These are phyloP conservation scores for Suhomyces sp. DNA, from an alignment of 805 yeast genomes.

Conservation along the genomic window DNA sequence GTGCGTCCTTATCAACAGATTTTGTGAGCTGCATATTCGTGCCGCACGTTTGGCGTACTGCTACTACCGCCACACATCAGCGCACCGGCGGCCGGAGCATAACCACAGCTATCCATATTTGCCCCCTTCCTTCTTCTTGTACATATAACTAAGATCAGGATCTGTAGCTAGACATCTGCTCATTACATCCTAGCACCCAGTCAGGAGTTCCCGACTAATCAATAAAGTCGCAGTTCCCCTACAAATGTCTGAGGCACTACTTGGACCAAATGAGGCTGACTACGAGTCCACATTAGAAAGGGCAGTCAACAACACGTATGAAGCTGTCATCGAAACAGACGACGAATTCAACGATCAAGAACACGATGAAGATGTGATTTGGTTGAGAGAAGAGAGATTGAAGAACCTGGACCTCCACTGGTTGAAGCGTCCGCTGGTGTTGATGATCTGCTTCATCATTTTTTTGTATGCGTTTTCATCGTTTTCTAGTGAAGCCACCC, in stretches of 20 bases:
- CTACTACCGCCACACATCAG: not conserved
- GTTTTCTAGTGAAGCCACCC: conserved; percentile 36
- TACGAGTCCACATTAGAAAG: conserved; percentile 17
- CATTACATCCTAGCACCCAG: not conserved
- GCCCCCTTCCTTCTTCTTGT: not conserved
- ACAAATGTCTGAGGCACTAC: not conserved
- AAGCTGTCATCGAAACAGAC: conserved; percentile 37
- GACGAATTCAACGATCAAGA: conserved; percentile 33
- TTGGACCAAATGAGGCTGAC: not conserved
- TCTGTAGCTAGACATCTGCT: not conserved
- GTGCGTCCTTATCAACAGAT: not conserved
- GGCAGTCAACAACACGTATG: conserved; percentile 37
- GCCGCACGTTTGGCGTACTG: not conserved
- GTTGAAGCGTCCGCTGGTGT: conserved; percentile 55
- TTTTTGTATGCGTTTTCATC: conserved; percentile 43
- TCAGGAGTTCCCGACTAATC: not conserved
- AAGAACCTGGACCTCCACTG: conserved; percentile 44
- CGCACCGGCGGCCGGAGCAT: not conserved
- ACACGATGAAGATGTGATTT: conserved; percentile 41
- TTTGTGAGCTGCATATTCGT: not conserved
- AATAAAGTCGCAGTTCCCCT: not conserved
- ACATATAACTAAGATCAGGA: not conserved
- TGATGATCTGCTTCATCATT: conserved; percentile 43
- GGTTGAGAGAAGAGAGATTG: conserved; percentile 46
- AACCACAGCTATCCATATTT: not conserved